Conservation (phyloP, 1,284 basidiomycete species). For the Schizophyllum commune region DNA sequence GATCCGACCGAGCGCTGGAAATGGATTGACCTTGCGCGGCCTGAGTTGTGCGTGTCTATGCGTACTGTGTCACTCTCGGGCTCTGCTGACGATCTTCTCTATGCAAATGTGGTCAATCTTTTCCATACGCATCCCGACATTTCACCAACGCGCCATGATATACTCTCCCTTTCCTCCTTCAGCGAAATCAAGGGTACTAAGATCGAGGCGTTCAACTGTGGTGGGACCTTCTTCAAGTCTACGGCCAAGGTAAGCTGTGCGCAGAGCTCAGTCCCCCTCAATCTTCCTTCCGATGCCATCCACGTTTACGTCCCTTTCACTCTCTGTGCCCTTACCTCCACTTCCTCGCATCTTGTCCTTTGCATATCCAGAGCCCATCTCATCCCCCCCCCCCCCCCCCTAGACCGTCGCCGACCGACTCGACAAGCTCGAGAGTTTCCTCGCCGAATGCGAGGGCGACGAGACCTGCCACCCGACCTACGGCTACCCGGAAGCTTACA, state of each 20-base stretch:
- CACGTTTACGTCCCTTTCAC: too few species aligned
- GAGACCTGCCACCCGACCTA: background rate
- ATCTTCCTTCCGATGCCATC: too few species aligned
- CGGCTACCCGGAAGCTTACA: background rate
- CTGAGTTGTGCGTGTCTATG: background rate
- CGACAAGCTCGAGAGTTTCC: background rate
- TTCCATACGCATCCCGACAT: too few species aligned
- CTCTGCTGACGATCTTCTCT: background rate
- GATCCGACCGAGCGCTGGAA: background rate
- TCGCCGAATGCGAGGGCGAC: background rate
- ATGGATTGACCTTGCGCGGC: background rate
- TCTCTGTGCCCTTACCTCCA: too few species aligned
- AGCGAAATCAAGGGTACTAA: background rate
- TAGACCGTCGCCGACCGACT: background rate
- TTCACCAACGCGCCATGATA: background rate
- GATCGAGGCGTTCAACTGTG: background rate
- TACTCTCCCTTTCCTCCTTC: background rate
- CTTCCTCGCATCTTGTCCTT: too few species aligned
- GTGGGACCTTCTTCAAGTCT: background rate
- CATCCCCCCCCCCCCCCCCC: too few species aligned
- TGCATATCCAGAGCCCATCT: too few species aligned
- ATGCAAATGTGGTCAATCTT: too few species aligned
- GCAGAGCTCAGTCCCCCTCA: too few species aligned
- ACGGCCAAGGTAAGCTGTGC: background rate
- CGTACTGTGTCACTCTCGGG: background rate